Evolutionary conservation across 495 filamentous ascomycete species (phyloP).

Genomic region (Penicillium coffeae): DNA sequence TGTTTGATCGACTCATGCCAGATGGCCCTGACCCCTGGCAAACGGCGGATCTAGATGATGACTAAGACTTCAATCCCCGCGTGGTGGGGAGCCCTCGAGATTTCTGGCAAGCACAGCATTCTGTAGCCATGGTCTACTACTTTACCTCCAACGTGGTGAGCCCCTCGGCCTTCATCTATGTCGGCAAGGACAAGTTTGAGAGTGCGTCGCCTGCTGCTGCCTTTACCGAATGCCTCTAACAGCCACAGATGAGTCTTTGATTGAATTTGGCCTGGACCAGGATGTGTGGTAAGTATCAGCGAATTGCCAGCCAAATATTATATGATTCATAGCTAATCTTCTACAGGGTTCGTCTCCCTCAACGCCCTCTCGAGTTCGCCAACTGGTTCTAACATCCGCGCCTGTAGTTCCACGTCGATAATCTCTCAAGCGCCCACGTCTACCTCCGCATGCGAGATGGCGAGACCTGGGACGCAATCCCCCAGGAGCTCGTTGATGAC

Average conservation of each 20-base stretch:
- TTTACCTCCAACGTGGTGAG: constrained; percentile 80
- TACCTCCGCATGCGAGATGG: constrained; percentile 83
- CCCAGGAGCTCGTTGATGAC: constrained; percentile 71
- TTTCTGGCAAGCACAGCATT: background rate
- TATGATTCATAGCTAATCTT: constrained; percentile 2
- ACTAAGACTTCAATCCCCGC: background rate
- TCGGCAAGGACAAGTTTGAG: constrained; percentile 98
- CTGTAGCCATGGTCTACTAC: constrained; percentile 79
- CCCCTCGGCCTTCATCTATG: constrained; percentile 81
- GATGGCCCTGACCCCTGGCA: background rate
- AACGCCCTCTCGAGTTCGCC: constrained; percentile 16
- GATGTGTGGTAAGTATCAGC: constrained; percentile 75
- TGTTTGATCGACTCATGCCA: background rate
- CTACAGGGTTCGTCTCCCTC: constrained; percentile 36
- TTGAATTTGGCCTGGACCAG: constrained; percentile 86
- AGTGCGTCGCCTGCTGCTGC: constrained; percentile 54
- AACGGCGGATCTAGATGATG: background rate
- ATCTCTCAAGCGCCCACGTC: constrained; percentile 92
- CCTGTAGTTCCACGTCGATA: constrained; percentile 95
- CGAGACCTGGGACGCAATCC: constrained; percentile 81
- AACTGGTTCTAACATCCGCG: background rate
- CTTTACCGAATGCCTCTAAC: constrained; percentile 19
- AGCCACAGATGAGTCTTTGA: constrained; percentile 84
- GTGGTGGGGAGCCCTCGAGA: background rate
- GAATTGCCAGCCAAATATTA: background rate